These are phyloP conservation scores for Capronia coronata DNA, from an alignment of 2,329 filamentous ascomycete genomes.

Conservation along the genomic window DNA sequence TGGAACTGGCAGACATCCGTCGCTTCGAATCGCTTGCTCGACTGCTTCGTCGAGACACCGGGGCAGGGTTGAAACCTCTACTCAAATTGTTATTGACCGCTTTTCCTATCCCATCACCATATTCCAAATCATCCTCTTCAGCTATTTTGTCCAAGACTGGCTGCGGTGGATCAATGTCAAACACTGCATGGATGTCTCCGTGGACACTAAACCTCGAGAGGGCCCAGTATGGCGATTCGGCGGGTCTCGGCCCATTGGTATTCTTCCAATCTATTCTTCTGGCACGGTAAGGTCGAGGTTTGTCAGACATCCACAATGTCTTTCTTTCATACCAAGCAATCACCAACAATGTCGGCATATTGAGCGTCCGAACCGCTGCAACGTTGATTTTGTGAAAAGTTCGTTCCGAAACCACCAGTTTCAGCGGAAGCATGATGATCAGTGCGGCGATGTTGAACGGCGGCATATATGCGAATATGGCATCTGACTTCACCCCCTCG, in stretches of 20 bases:
- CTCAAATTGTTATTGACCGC: constrained; percentile 9
- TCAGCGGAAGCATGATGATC: constrained; percentile 66
- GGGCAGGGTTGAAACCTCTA: constrained; percentile 4
- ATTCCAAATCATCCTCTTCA: constrained; percentile 53
- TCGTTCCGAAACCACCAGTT: constrained; percentile 67
- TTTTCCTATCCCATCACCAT: constrained; percentile 13
- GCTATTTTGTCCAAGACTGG: constrained; percentile 50
- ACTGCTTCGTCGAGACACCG: constrained; percentile 9
- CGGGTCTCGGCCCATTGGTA: constrained; percentile 18
- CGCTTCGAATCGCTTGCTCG: constrained; percentile 1
- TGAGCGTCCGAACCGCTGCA: constrained; percentile 64
- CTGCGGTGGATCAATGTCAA: constrained; percentile 63
- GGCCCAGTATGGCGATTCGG: constrained; percentile 51
- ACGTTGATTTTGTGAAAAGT: constrained; percentile 93
- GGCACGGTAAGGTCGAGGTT: constrained; percentile 3
- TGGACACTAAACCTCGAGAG: constrained; percentile 64
- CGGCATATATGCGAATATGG: constrained; percentile 73
- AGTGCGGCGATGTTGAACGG: constrained; percentile 79
- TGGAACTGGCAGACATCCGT: constrained; percentile 7
- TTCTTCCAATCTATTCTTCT: constrained; percentile 25
- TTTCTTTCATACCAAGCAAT: constrained; percentile 66
- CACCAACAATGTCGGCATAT: constrained; percentile 65
- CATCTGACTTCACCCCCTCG: constrained; percentile 78
- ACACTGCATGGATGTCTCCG: constrained; percentile 65
- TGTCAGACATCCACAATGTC: constrained; percentile 51